Conservation (phyloP, 805 yeast genomes). For the Isabelozyma gotoi region DNA sequence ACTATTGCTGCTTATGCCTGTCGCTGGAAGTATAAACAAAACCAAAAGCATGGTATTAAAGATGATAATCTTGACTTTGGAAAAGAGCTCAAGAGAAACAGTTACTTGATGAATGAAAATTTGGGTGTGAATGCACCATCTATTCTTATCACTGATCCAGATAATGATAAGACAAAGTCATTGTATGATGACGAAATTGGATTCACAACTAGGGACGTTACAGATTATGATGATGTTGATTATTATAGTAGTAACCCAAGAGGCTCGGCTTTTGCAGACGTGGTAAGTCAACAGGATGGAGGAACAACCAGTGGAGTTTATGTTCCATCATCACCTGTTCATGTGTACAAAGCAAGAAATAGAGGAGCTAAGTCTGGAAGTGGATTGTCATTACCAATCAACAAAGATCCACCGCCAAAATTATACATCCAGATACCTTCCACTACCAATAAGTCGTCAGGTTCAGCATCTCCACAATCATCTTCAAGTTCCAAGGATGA, state of each 20-base stretch:
- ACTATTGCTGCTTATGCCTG: constrained; percentile 47
- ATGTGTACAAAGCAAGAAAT: constrained; percentile 16
- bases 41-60: constrained; percentile 24
- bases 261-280: constrained; percentile 4
- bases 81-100: constrained; percentile 18
- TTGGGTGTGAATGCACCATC: constrained; percentile 11
- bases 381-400: neutral
- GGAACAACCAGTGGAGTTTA: constrained; percentile 21
- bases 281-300: constrained; percentile 10
- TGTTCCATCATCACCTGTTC: constrained; percentile 30
- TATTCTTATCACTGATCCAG: constrained; percentile 9
- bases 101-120: constrained; percentile 24
- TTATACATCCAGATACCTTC: constrained; percentile 16
- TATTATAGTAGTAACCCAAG: neutral
- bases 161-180: constrained; percentile 2
- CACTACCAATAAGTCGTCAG: constrained; percentile 1
- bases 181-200: constrained; percentile 1
- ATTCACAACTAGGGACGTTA: neutral
- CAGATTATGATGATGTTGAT: constrained; percentile 6
- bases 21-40: constrained; percentile 44
- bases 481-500: constrained; percentile 6
- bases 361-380: constrained; percentile 1
- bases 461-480: neutral
- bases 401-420: constrained; percentile 11
- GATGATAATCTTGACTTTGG: constrained; percentile 26